Evolutionary conservation across 2,329 filamentous ascomycete genomes (phyloP).

Genomic region (Calonectria henricotiae): DNA sequence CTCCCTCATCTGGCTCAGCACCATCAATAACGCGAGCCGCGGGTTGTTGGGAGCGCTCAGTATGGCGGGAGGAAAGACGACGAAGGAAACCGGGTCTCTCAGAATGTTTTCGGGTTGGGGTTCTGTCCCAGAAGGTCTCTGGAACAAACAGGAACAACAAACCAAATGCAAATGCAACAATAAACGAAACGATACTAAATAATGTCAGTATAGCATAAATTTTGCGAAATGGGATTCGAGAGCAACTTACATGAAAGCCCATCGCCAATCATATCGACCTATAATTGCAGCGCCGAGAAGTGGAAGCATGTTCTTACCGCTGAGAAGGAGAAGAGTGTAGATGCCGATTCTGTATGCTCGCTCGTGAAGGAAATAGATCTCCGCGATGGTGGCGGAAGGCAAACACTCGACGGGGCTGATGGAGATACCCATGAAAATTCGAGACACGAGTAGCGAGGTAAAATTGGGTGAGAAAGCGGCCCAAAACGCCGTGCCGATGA

Average conservation of each 20-base stretch:
- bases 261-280: constrained; percentile 84
- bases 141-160: constrained; percentile 93
- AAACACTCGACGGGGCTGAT: constrained; percentile 94
- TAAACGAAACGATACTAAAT: constrained; percentile 82
- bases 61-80: constrained; percentile 64
- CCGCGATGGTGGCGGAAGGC: constrained; percentile 93
- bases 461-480: constrained; percentile 89
- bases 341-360: constrained; percentile 93
- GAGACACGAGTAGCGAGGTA: constrained; percentile 82
- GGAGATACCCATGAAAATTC: constrained; percentile 89
- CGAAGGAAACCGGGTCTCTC: constrained; percentile 66
- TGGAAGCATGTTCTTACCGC: constrained; percentile 92
- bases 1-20: constrained; percentile 30
- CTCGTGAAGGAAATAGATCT: constrained; percentile 98
- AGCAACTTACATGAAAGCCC: constrained; percentile 84
- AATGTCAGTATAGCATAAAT: not conserved
- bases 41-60: constrained; percentile 35
- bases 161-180: constrained; percentile 79
- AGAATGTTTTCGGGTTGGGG: constrained; percentile 68
- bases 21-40: constrained; percentile 16
- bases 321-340: constrained; percentile 89
- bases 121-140: constrained; percentile 96
- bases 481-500: constrained; percentile 85
- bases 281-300: constrained; percentile 91
- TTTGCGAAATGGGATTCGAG: not conserved